These are phyloP conservation scores for Xylariales sp. DNA, from an alignment of 2,329 filamentous ascomycete species.

Conservation along the genomic window DNA sequence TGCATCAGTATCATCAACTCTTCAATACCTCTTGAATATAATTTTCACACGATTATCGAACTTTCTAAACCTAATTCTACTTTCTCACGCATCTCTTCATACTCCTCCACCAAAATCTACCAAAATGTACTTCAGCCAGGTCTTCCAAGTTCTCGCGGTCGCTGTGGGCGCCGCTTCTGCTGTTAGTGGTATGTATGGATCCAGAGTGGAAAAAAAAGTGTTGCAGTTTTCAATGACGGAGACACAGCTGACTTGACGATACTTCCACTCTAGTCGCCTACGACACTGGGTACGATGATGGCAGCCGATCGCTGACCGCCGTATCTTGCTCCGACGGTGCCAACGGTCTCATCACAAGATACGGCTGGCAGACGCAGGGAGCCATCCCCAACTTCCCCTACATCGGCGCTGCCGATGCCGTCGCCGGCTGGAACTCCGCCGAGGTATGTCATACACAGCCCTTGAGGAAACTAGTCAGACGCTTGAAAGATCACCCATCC, in stretches of 20 bases:
- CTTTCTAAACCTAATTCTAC: constrained; percentile 1
- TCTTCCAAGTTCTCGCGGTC: constrained; percentile 21
- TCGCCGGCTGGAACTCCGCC: constrained; percentile 53
- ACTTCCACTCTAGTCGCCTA: constrained; percentile 66
- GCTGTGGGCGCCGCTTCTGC: constrained; percentile 19
- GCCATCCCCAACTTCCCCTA: constrained; percentile 46
- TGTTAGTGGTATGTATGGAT: constrained; percentile 14
- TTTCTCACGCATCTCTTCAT: constrained; percentile 1
- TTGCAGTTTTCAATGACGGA: constrained; percentile 4
- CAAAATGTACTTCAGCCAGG: constrained; percentile 25
- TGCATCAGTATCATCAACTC: too few relatives aligned
- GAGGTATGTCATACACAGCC: constrained; percentile 27
- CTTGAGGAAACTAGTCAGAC: too few relatives aligned
- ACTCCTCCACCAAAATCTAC: constrained; percentile 2
- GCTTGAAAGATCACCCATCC: too few relatives aligned
- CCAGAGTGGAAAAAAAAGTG: neutral
- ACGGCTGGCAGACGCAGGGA: constrained; percentile 53
- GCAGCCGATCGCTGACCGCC: constrained; percentile 44
- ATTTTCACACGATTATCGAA: neutral
- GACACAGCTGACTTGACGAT: too few relatives aligned
- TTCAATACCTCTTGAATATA: neutral
- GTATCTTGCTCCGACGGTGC: constrained; percentile 65
- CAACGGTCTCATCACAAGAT: constrained; percentile 62
- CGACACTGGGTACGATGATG: constrained; percentile 67
- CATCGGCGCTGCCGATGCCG: constrained; percentile 48